These are phyloP conservation scores for Tremella fuciformis DNA, from an alignment of 768 basidiomycete genomes.

Conservation along the genomic window DNA sequence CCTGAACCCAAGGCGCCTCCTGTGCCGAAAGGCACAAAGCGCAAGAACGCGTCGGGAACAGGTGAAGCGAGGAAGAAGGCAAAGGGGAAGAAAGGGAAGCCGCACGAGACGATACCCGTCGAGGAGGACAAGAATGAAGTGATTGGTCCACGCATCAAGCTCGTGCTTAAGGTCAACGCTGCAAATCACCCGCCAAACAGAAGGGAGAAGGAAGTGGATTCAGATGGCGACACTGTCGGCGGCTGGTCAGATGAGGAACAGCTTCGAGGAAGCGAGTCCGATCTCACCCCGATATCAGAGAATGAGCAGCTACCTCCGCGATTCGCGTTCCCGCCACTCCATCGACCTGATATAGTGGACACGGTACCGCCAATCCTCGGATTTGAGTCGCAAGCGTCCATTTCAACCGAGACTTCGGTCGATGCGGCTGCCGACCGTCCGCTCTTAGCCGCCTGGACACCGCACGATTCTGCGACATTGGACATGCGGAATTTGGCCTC, in stretches of 20 bases:
- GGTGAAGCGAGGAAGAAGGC: neutral
- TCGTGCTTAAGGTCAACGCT: slow-evolving; percentile 22
- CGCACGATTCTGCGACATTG: neutral
- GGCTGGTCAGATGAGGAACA: slow-evolving; percentile 30
- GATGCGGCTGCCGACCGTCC: neutral
- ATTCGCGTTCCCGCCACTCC: neutral
- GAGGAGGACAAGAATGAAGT: neutral
- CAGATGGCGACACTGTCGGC: slow-evolving; percentile 45
- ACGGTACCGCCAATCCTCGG: neutral
- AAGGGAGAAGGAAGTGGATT: slow-evolving; percentile 36
- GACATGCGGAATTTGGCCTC: slow-evolving; percentile 2
- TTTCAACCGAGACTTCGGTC: neutral
- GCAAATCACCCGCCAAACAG: slow-evolving; percentile 8
- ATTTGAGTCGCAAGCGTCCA: too few relatives aligned
- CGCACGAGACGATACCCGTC: slow-evolving; percentile 2
- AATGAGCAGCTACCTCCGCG: neutral
- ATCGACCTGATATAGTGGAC: neutral
- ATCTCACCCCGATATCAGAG: neutral
- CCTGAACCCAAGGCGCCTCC: slow-evolving; percentile 12
- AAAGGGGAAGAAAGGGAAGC: neutral
- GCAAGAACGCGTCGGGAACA: slow-evolving; percentile 11
- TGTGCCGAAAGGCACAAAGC: slow-evolving; percentile 3
- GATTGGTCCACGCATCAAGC: neutral
- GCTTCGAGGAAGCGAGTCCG: neutral
- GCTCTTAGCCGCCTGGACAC: neutral